phyloP scores from a whole-genome alignment of 1,284 basidiomycete species.

The Apiotrichum domesticum region DNA sequence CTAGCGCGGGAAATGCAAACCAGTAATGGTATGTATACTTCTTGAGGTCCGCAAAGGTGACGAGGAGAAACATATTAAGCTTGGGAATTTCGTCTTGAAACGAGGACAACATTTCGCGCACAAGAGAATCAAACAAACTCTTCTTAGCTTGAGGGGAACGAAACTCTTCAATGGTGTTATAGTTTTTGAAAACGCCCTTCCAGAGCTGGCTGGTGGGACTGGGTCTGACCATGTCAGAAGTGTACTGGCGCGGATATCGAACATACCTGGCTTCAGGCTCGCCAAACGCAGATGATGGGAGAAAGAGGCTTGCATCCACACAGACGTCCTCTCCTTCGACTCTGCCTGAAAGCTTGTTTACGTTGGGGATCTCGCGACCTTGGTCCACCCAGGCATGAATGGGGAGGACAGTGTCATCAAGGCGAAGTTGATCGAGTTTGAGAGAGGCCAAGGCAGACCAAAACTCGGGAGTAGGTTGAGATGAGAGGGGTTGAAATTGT shows the following conservation, averaged over 20 bases:
- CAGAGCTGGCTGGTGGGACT: conserved; percentile 50
- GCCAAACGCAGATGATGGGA: conserved; percentile 30
- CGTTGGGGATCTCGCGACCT: conserved; percentile 67
- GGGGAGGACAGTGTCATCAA: conserved; percentile 66
- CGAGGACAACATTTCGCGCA: conserved; percentile 48
- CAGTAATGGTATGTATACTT: conserved; percentile 97
- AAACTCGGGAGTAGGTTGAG: conserved; percentile 80
- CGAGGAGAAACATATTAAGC: conserved; percentile 74
- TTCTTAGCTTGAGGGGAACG: conserved; percentile 75
- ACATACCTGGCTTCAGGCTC: conserved; percentile 5
- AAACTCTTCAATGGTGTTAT: conserved; percentile 96
- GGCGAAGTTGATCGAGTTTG: conserved; percentile 85
- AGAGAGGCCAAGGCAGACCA: conserved; percentile 85
- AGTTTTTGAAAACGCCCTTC: conserved; percentile 75
- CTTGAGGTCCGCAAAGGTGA: conserved; percentile 95
- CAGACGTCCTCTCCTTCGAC: conserved; percentile 13
- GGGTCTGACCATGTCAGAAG: conserved; percentile 33
- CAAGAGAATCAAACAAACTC: conserved; percentile 65
- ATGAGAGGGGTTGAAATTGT: conserved; percentile 81
- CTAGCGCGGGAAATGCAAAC: conserved; percentile 92
- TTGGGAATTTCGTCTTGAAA: conserved; percentile 36
- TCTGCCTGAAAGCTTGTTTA: conserved; percentile 5
- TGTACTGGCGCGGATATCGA: too few relatives aligned
- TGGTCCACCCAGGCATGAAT: conserved; percentile 64
- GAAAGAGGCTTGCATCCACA: conserved; percentile 32